A percentile compares a stretch with the other conserved stretches of the same genome.
Evolutionary conservation across 2,329 filamentous ascomycete genomes (phyloP).

Genomic region (Gaeumannomyces sp.): DNA sequence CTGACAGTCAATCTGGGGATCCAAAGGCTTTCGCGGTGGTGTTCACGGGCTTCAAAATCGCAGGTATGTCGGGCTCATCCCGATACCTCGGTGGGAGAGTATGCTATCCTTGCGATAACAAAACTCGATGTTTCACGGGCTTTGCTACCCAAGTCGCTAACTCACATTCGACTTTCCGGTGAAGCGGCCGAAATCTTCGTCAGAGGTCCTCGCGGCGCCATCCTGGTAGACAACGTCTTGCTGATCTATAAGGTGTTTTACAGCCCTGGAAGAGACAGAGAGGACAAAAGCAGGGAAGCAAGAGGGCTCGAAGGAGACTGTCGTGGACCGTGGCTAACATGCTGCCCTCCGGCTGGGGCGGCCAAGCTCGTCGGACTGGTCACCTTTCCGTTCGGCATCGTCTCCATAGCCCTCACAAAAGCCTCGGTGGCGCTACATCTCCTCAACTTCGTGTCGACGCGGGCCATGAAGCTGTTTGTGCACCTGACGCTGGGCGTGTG

Average conservation of each 20-base stretch:
- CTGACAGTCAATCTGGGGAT: not conserved
- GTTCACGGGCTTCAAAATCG: not conserved
- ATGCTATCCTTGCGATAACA: not conserved
- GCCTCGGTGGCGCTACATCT: not conserved
- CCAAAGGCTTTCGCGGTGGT: not conserved
- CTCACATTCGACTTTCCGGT: not conserved
- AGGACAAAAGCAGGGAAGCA: no score
- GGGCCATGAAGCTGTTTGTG: not conserved
- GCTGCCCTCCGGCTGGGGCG: no score
- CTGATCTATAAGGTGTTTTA: no score
- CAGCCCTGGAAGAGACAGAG: no score
- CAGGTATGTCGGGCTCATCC: not conserved
- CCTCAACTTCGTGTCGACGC: not conserved
- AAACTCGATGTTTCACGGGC: not conserved
- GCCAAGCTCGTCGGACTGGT: not conserved
- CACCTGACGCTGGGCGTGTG: not conserved
- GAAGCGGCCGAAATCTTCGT: not conserved
- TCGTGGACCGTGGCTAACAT: no score
- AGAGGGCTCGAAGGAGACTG: no score
- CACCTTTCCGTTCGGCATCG: not conserved
- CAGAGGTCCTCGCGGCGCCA: not conserved
- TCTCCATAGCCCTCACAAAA: slow-evolving; percentile 2
- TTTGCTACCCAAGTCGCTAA: not conserved
- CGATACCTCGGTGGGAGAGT: no score
- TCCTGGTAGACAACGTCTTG: no score